Conservation (phyloP, 2,329 filamentous ascomycete species). For the Talaromyces sp. region DNA sequence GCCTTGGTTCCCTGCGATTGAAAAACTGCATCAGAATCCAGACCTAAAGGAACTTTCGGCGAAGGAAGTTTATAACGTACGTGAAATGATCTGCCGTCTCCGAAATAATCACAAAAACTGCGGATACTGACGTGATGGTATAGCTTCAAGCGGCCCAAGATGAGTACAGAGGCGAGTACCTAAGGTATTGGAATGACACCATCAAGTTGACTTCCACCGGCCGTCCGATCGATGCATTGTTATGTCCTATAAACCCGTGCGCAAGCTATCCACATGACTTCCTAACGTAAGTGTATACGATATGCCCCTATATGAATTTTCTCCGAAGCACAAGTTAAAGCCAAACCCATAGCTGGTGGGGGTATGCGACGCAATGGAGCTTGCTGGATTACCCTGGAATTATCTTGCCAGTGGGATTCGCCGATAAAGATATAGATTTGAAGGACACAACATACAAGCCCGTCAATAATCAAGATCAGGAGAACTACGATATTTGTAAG, state of each 20-base stretch:
- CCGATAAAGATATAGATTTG: background rate
- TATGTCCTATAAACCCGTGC: background rate
- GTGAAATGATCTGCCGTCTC: too few species aligned
- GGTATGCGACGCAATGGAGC: background rate
- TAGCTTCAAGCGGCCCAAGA: too few species aligned
- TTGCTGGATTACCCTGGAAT: background rate
- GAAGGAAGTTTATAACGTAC: background rate
- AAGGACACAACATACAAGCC: background rate
- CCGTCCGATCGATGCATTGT: background rate
- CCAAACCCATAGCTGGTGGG: background rate
- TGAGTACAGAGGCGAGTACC: background rate
- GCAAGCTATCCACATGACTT: constrained; percentile 8
- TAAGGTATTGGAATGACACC: background rate
- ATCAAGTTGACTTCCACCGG: background rate
- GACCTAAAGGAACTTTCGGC: background rate
- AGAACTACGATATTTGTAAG: background rate
- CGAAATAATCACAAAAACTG: too few species aligned
- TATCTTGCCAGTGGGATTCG: background rate
- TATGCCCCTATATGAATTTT: too few species aligned
- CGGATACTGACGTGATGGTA: too few species aligned
- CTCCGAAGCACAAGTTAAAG: too few species aligned
- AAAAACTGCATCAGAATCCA: background rate
- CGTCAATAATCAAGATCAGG: background rate
- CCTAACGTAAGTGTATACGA: background rate
- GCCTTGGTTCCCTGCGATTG: background rate